Conservation (phyloP, 2,329 filamentous ascomycete genomes). For the Fusarium circinatum region DNA sequence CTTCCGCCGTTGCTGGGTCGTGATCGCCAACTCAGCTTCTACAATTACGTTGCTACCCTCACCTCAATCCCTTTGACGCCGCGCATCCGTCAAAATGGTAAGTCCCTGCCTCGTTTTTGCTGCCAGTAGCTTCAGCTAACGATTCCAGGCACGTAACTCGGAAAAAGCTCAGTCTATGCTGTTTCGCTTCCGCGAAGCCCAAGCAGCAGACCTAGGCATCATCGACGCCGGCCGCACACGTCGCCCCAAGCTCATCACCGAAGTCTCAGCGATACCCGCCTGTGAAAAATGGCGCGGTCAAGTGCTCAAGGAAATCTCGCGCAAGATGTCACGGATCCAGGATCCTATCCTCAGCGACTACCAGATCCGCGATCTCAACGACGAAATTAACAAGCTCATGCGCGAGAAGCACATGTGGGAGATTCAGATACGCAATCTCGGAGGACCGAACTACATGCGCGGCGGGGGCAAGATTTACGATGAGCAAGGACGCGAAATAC, state of each 20-base stretch:
- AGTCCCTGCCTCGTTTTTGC: rapidly evolving
- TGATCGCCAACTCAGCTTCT: slow-evolving; percentile 27
- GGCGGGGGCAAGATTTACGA: slow-evolving; percentile 76
- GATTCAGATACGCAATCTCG: slow-evolving; percentile 91
- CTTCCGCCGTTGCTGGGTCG: slow-evolving; percentile 34
- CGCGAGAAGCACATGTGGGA: slow-evolving; percentile 99
- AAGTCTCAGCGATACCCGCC: slow-evolving; percentile 81
- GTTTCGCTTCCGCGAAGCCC: slow-evolving; percentile 97
- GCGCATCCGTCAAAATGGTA: slow-evolving; percentile 44
- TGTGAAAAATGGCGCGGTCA: slow-evolving; percentile 99
- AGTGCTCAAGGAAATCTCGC: slow-evolving; percentile 94
- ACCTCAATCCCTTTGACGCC: slow-evolving; percentile 1
- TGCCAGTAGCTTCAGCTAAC: slow-evolving; percentile 1
- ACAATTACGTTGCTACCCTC: slow-evolving; percentile 11
- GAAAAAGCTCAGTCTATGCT: slow-evolving; percentile 99
- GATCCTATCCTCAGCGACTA: slow-evolving; percentile 92
- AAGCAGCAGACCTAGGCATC: slow-evolving; percentile 95
- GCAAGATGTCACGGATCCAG: slow-evolving; percentile 96
- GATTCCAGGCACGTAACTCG: slow-evolving; percentile 87
- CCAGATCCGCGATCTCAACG: slow-evolving; percentile 97
- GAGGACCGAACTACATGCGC: slow-evolving; percentile 97
- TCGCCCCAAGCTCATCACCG: slow-evolving; percentile 90
- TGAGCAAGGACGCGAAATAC: slow-evolving; percentile 77
- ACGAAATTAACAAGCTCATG: slow-evolving; percentile 99
- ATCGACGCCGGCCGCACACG: slow-evolving; percentile 91